phyloP scores from a whole-genome alignment of 345 rosid genomes.

The Arabis hirsuta region DNA sequence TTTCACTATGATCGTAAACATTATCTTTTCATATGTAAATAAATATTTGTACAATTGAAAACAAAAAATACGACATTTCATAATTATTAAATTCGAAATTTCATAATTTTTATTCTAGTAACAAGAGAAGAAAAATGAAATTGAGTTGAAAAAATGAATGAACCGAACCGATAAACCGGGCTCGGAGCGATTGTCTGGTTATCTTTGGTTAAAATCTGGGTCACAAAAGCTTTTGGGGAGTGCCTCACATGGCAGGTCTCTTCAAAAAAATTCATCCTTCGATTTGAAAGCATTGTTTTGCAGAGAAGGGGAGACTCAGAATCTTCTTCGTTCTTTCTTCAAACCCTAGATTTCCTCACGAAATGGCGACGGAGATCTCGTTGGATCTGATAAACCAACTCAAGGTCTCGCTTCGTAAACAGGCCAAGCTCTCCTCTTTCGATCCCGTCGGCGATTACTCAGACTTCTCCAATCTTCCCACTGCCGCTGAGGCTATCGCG shows the following conservation, averaged over 20 bases:
- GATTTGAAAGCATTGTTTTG: neutral
- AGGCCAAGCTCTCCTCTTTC: conserved; percentile 60
- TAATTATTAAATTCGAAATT: too few relatives aligned
- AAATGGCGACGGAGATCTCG: conserved; percentile 67
- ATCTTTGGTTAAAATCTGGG: conserved; percentile 17
- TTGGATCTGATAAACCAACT: conserved; percentile 58
- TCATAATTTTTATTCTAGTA: too few relatives aligned
- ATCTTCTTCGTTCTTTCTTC: neutral
- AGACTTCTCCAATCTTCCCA: conserved; percentile 45
- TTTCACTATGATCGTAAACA: too few relatives aligned
- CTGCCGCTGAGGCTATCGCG: conserved; percentile 52
- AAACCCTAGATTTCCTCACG: conserved; percentile 26
- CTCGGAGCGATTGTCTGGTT: conserved; percentile 5
- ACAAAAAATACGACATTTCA: too few relatives aligned
- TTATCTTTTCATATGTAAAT: too few relatives aligned
- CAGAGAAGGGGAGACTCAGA: conserved; percentile 7
- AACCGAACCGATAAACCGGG: neutral
- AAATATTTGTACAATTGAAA: too few relatives aligned
- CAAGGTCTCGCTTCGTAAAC: conserved; percentile 65
- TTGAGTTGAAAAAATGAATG: neutral
- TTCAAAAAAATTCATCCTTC: neutral
- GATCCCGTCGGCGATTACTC: conserved; percentile 51
- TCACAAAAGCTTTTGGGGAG: conserved; percentile 1
- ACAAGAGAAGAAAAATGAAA: too few relatives aligned
- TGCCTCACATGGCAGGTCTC: conserved; percentile 24